Evolutionary conservation across 164 flowering plant species (phyloP).

Genomic region (Umbellularia californica): DNA sequence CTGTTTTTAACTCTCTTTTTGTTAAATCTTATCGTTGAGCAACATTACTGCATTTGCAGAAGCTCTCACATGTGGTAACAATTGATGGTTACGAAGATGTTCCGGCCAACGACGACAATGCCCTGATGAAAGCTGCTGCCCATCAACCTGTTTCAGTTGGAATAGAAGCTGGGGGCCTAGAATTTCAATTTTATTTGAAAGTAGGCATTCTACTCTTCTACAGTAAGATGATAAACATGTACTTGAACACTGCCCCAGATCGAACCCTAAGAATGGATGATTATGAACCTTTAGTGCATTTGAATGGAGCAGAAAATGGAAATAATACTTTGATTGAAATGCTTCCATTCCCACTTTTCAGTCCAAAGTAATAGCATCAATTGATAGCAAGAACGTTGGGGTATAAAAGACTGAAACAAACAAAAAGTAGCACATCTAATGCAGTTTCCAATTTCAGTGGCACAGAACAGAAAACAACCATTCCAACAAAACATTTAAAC

Average conservation of each 20-base stretch:
- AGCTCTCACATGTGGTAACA: constrained; percentile 12
- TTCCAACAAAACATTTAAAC: background rate
- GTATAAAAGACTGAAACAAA: background rate
- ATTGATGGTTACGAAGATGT: constrained; percentile 33
- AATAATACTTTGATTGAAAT: no score
- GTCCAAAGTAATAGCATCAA: no score
- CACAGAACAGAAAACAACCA: background rate
- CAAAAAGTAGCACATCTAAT: background rate
- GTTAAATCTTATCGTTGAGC: no score
- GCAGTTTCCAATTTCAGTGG: background rate
- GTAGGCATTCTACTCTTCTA: constrained; percentile 10
- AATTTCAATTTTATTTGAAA: constrained; percentile 27
- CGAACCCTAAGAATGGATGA: no score
- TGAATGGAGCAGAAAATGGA: no score
- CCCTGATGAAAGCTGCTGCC: constrained; percentile 27
- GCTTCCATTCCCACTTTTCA: no score
- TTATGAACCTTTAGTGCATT: no score
- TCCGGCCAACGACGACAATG: constrained; percentile 20
- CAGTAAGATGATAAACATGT: no score
- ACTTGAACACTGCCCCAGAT: no score
- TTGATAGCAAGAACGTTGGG: background rate
- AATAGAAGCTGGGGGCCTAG: constrained; percentile 31
- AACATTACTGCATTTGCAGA: constrained; percentile 14
- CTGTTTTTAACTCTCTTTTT: no score
- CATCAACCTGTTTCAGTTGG: constrained; percentile 32